Evolutionary conservation across 345 rosid genomes (phyloP), one percentile per base, ranked within the genome.

Genomic region (Lepidium aucheri): DNA sequence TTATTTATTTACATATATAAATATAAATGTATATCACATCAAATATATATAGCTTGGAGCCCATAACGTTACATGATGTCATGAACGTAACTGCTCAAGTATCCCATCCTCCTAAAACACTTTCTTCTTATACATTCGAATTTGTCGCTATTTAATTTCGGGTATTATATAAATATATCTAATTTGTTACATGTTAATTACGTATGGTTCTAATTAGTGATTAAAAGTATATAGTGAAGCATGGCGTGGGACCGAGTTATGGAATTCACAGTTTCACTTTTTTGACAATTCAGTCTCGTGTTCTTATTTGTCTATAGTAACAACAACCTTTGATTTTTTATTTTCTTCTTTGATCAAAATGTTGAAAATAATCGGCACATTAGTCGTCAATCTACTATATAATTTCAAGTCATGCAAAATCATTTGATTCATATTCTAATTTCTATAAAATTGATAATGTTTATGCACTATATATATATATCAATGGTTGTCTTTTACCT

Each of bases 21-120:
- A 67, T 7, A 62, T 1, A 70, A 1, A 20, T 20, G 2, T 20
- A 20, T 61, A 70, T 55, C 59, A 71, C 45, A 64, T 73, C 41
- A 57, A 57, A 49, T 58, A 65, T 58, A 65, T 17, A 57, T 41
- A 41, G 39, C 67, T 72, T 58, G 60, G 72, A 73, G 62, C 72
- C 66, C 76, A 65, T 65, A 59, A 33, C 55, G 67, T 65, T 34
- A n/a, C 61, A 73, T 73, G 76, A 73, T 73, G 72, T 58, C 72
- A 73, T 73, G 71, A 41, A 28, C 42, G 76, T 59, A 73, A 73
- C 76, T 51, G 67, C 55, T 15, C 68, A 13, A 53, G 30, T 42
- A 42, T 53, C 68, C 62, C 74, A 70, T 70, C 63, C 38, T 51
- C 10, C 45, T 17, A 51, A 41, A 41, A 60, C 65, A 60, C 54